Conservation (phyloP, 1,284 basidiomycete species). For the Ustilago tritici region DNA sequence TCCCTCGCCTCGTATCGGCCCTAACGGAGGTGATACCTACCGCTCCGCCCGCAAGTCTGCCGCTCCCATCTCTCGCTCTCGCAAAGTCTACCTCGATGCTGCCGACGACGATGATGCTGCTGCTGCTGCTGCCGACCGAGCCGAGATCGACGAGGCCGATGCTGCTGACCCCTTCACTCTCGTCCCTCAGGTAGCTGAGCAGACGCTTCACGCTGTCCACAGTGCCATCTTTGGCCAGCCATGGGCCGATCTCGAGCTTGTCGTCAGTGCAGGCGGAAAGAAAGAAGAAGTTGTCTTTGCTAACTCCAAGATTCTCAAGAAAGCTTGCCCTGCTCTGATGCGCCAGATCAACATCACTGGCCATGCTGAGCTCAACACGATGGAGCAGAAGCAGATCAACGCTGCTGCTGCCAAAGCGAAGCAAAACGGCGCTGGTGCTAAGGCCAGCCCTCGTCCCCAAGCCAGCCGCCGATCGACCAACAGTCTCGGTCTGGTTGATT, state of each 20-base stretch:
- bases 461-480: slow-evolving; percentile 29
- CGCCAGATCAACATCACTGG: slow-evolving; percentile 36
- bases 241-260: slow-evolving; percentile 43
- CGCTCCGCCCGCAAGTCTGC: slow-evolving; percentile 7
- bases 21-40: slow-evolving; percentile 11
- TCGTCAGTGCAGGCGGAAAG: slow-evolving; percentile 30
- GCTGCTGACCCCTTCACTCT: slow-evolving; percentile 35
- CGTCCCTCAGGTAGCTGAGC: slow-evolving; percentile 42
- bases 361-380: slow-evolving; percentile 34
- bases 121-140: slow-evolving; percentile 6
- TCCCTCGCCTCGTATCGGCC: slow-evolving; percentile 18
- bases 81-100: slow-evolving; percentile 19
- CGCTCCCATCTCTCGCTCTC: slow-evolving; percentile 9
- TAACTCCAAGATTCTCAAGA: slow-evolving; percentile 38
- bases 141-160: slow-evolving; percentile 37
- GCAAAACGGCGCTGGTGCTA: slow-evolving; percentile 5
- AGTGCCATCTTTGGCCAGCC: slow-evolving; percentile 42
- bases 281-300: slow-evolving; percentile 41
- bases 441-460: slow-evolving; percentile 12
- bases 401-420: slow-evolving; percentile 20
- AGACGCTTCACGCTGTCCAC: slow-evolving; percentile 45
- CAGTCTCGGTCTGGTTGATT: slow-evolving; percentile 29
- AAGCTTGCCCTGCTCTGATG: slow-evolving; percentile 37
- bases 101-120: slow-evolving; percentile 18
- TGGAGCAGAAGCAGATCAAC: slow-evolving; percentile 32